Evolutionary conservation across 805 yeast genomes (phyloP).

Genomic region (Yarrowia sp.): DNA sequence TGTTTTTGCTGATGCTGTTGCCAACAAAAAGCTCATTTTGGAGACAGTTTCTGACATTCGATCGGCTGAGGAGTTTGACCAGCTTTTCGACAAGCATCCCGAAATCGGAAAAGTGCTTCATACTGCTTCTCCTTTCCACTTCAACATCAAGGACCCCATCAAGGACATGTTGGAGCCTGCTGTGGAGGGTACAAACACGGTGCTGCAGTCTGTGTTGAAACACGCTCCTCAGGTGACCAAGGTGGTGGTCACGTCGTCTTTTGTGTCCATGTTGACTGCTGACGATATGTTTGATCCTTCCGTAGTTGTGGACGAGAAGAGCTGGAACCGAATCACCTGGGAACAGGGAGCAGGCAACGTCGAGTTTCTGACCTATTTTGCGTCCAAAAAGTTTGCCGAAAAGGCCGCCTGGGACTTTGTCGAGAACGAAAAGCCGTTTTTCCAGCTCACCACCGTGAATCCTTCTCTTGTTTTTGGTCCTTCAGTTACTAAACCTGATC

Average conservation of each 20-base stretch:
- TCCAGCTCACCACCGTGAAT: conserved; percentile 33
- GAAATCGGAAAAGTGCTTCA: conserved; percentile 40
- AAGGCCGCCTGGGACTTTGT: conserved; percentile 53
- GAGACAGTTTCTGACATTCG: conserved; percentile 37
- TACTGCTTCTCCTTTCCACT: conserved; percentile 43
- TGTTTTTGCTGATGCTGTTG: conserved; percentile 27
- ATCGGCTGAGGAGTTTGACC: conserved; percentile 45
- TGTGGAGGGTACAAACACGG: conserved; percentile 46
- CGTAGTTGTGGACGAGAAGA: conserved; percentile 35
- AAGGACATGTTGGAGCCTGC: conserved; percentile 48
- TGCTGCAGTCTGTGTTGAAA: conserved; percentile 41
- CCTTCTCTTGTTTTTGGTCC: conserved; percentile 40
- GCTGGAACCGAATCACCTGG: conserved; percentile 41
- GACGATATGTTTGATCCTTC: conserved; percentile 30
- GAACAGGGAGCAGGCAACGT: conserved; percentile 31
- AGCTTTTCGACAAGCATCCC: conserved; percentile 44
- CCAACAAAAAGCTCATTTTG: conserved; percentile 33
- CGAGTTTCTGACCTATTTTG: conserved; percentile 33
- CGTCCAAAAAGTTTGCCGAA: conserved; percentile 56
- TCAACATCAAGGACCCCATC: conserved; percentile 39
- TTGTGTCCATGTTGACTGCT: conserved; percentile 46
- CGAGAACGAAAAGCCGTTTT: conserved; percentile 33
- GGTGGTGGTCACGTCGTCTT: conserved; percentile 50
- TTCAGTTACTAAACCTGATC: conserved; percentile 34
- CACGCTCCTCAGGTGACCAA: conserved; percentile 38